Conservation (phyloP, 2,329 filamentous ascomycete genomes). For the Botryotinia globosa region DNA sequence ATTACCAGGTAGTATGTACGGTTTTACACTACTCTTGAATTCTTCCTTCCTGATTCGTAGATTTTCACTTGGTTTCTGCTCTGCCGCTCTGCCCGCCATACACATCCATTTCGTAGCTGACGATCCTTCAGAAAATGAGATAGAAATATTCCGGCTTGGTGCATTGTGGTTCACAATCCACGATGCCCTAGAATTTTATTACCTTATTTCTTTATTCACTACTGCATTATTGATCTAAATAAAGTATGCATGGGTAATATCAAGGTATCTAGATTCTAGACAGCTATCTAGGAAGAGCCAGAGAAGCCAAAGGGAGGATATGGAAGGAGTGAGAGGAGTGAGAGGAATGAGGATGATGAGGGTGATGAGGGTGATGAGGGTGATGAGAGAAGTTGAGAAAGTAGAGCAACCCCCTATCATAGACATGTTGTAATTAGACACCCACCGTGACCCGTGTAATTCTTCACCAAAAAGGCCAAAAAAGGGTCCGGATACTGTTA, state of each 20-base stretch:
- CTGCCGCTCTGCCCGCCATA: slow-evolving; percentile 17
- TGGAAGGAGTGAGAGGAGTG: not conserved
- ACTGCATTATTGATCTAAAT: not conserved
- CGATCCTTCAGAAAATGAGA: slow-evolving; percentile 11
- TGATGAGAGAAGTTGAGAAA: not conserved
- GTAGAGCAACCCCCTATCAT: not conserved
- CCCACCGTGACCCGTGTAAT: not conserved
- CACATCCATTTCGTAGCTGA: slow-evolving; percentile 3
- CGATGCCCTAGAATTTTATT: not conserved
- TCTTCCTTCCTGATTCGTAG: slow-evolving; percentile 17
- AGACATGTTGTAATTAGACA: slow-evolving; percentile 13
- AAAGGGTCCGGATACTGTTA: not conserved
- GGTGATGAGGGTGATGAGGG: not conserved
- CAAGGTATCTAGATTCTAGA: not conserved
- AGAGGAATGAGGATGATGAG: not conserved
- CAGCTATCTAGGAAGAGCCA: not conserved
- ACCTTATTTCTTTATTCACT: not conserved
- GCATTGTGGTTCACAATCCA: not conserved
- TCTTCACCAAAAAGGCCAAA: not conserved
- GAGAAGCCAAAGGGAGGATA: not conserved
- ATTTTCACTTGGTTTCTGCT: slow-evolving; percentile 10
- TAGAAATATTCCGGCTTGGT: slow-evolving; percentile 1
- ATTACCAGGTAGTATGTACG: slow-evolving; percentile 1
- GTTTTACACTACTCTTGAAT: not conserved
- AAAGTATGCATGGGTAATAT: not conserved